Evolutionary conservation across 2,329 filamentous ascomycete genomes (phyloP).

Genomic region (Fusarium torreyae): DNA sequence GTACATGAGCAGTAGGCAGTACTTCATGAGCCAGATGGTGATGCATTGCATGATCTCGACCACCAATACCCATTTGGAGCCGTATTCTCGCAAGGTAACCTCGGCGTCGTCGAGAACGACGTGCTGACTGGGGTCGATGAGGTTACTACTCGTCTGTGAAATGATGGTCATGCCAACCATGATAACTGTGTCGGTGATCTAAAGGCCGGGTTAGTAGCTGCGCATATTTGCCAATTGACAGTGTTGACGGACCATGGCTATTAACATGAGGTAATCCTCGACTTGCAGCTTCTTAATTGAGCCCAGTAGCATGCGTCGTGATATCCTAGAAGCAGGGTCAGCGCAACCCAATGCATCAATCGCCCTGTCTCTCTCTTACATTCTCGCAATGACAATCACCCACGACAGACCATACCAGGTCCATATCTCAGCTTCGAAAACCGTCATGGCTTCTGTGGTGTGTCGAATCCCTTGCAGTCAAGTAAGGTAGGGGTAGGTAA

Average conservation of each 20-base stretch:
- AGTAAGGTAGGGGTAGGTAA: background rate
- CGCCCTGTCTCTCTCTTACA: constrained; percentile 53
- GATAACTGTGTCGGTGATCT: constrained; percentile 68
- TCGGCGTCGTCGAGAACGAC: constrained; percentile 61
- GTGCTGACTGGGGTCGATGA: constrained; percentile 66
- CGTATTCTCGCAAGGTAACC: constrained; percentile 60
- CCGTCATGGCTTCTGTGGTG: constrained; percentile 47
- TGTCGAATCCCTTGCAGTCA: background rate
- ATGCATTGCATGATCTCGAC: constrained; percentile 74
- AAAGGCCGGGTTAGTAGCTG: background rate
- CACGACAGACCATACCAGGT: constrained; percentile 61
- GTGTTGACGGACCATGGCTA: constrained; percentile 62
- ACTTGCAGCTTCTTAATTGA: constrained; percentile 65
- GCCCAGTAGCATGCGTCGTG: constrained; percentile 58
- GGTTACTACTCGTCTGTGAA: constrained; percentile 69
- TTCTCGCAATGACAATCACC: constrained; percentile 57
- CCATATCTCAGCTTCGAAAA: constrained; percentile 59
- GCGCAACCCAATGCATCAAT: background rate
- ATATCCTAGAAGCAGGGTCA: constrained; percentile 49
- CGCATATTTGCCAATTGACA: background rate
- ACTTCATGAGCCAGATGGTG: constrained; percentile 70
- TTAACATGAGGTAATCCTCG: constrained; percentile 71
- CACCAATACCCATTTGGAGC: constrained; percentile 75
- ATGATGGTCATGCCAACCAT: constrained; percentile 70
- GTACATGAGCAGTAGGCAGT: constrained; percentile 71